Evolutionary conservation across 148 eudicot species (phyloP).

Genomic region (Rhododendron molle): DNA sequence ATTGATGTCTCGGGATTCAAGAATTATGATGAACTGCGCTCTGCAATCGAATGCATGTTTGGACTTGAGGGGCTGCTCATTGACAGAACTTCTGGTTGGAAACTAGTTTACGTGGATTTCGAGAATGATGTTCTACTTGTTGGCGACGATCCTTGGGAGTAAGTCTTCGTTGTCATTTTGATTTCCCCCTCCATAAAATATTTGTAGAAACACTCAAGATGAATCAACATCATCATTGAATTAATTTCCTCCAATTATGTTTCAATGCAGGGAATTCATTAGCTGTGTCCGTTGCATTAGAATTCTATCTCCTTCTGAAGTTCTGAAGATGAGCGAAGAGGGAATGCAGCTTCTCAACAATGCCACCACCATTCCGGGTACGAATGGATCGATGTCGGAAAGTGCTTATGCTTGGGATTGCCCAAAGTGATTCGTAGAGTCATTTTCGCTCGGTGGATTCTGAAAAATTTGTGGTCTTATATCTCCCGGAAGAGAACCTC

Average conservation of each 20-base stretch:
- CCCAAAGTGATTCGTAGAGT: slow-evolving; percentile 3
- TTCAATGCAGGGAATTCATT: slow-evolving; percentile 64
- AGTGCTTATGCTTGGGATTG: slow-evolving; percentile 15
- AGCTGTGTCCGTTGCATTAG: slow-evolving; percentile 86
- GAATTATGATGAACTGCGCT: slow-evolving; percentile 71
- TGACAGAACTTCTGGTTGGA: slow-evolving; percentile 41
- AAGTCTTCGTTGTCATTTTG: slow-evolving; percentile 25
- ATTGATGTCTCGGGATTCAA: slow-evolving; percentile 87
- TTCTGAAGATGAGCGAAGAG: slow-evolving; percentile 92
- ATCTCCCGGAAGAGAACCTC: neutral
- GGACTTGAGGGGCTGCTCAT: slow-evolving; percentile 71
- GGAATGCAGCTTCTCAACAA: slow-evolving; percentile 84
- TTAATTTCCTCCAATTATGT: neutral
- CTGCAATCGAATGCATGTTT: slow-evolving; percentile 86
- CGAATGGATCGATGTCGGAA: slow-evolving; percentile 12
- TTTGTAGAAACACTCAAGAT: neutral
- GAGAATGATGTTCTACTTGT: slow-evolving; percentile 92
- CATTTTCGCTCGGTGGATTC: neutral
- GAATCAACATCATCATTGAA: neutral
- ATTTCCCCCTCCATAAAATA: neutral
- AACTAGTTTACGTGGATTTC: slow-evolving; percentile 88
- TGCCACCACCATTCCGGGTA: slow-evolving; percentile 33
- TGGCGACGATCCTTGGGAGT: slow-evolving; percentile 99
- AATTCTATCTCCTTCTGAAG: slow-evolving; percentile 81
- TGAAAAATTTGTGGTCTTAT: neutral